phyloP scores from a whole-genome alignment of 495 filamentous ascomycete species.

The Trichoderma parareesei region DNA sequence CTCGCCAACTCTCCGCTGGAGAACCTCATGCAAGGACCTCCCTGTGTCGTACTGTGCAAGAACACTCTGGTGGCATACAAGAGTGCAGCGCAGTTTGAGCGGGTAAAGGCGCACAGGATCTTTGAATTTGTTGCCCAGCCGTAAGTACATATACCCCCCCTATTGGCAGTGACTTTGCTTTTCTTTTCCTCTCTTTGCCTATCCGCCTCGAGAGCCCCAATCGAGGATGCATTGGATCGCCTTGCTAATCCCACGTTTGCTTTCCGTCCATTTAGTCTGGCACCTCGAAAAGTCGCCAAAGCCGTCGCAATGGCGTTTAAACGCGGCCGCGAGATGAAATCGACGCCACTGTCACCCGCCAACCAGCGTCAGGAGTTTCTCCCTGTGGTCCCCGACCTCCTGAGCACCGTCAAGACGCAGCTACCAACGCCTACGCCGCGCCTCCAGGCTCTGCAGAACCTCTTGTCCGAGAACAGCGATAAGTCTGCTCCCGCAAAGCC shows the following conservation, averaged over 20 bases:
- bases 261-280: slow-evolving; percentile 23
- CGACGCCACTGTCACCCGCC: neutral
- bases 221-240: neutral
- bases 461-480: neutral
- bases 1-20: neutral
- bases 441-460: neutral
- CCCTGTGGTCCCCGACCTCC: neutral
- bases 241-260: neutral
- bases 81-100: slow-evolving; percentile 16
- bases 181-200: neutral
- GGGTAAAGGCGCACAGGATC: slow-evolving; percentile 17
- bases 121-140: slow-evolving; percentile 25
- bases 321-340: slow-evolving; percentile 16
- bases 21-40: slow-evolving; percentile 2
- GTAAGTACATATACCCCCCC: slow-evolving; percentile 16
- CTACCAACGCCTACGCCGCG: neutral
- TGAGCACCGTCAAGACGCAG: neutral
- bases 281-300: slow-evolving; percentile 58
- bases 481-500: neutral
- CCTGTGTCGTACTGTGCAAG: slow-evolving; percentile 16
- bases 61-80: slow-evolving; percentile 23
- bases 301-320: slow-evolving; percentile 32
- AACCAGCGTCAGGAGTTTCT: neutral
- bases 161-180: neutral
- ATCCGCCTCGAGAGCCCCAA: neutral